phyloP scores from a whole-genome alignment of 192 early-diverging fungal species.

The Kappamyces sp. region DNA sequence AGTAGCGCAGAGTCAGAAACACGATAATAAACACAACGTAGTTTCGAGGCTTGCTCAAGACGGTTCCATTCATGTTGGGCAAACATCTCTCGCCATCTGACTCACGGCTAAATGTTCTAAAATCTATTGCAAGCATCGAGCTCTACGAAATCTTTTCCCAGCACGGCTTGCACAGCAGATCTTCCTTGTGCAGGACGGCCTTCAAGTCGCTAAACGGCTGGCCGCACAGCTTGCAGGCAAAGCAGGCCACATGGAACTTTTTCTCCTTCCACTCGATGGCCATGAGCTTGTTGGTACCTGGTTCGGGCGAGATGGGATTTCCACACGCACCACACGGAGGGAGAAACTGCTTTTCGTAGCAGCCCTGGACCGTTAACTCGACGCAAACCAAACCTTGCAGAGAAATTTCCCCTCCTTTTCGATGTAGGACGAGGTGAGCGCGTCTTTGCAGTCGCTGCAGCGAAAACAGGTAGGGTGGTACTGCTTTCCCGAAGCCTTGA shows the following conservation, averaged over 20 bases:
- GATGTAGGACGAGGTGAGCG: neutral
- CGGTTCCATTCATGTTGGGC: no score
- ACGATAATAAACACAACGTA: neutral
- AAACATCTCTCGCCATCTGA: neutral
- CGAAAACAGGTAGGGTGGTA: slow-evolving; percentile 20
- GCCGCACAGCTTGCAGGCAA: slow-evolving; percentile 16
- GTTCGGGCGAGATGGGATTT: slow-evolving; percentile 14
- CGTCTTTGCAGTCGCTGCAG: slow-evolving; percentile 11
- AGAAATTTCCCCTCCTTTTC: slow-evolving; percentile 11
- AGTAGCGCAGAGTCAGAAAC: slow-evolving; percentile 4
- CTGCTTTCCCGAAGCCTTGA: slow-evolving; percentile 11
- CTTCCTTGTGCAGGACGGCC: slow-evolving; percentile 1
- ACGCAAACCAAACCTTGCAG: slow-evolving; percentile 13
- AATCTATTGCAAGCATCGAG: neutral
- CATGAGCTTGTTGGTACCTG: slow-evolving; percentile 10
- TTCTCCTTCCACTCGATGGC: slow-evolving; percentile 17
- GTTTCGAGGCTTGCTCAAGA: no score
- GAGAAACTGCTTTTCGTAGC: slow-evolving; percentile 16
- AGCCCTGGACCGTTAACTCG: neutral
- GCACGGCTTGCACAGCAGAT: slow-evolving; percentile 6
- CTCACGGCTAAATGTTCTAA: neutral
- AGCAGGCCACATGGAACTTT: slow-evolving; percentile 19
- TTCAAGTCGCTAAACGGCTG: slow-evolving; percentile 6
- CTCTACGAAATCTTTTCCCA: neutral
- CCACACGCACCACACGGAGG: slow-evolving; percentile 15